These are phyloP conservation scores for Aspergillus caelatus DNA, from an alignment of 2,329 filamentous ascomycete species.

Conservation along the genomic window DNA sequence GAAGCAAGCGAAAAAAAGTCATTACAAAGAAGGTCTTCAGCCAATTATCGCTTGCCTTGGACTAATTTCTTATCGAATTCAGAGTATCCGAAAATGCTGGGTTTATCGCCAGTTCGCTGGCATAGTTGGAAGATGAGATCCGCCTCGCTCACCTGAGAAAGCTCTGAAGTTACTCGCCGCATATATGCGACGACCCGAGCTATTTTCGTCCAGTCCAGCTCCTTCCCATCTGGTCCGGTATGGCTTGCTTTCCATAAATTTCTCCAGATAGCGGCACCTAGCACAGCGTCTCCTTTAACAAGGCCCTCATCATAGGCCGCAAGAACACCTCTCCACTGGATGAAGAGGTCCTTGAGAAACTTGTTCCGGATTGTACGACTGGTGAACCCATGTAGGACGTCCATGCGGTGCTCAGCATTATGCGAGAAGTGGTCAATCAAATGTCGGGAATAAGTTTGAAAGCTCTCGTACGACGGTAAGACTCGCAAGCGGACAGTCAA, in stretches of 20 bases:
- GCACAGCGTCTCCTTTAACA: slow-evolving; percentile 50
- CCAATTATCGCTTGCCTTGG: slow-evolving; percentile 29
- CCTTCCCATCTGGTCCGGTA: slow-evolving; percentile 38
- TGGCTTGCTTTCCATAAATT: slow-evolving; percentile 81
- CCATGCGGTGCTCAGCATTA: slow-evolving; percentile 71
- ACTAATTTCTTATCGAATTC: slow-evolving; percentile 44
- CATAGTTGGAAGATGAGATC: slow-evolving; percentile 56
- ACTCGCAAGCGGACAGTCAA: slow-evolving; percentile 80
- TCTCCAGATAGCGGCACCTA: slow-evolving; percentile 78
- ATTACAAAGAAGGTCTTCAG: neutral
- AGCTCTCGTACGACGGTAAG: slow-evolving; percentile 66
- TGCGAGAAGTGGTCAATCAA: slow-evolving; percentile 87
- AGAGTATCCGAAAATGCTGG: slow-evolving; percentile 37
- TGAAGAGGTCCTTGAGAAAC: slow-evolving; percentile 81
- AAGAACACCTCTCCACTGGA: slow-evolving; percentile 87
- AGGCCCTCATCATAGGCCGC: slow-evolving; percentile 62
- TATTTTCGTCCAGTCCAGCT: slow-evolving; percentile 64
- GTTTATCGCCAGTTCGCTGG: slow-evolving; percentile 39
- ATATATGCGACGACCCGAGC: slow-evolving; percentile 67
- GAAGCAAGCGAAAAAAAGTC: neutral
- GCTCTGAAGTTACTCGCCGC: slow-evolving; percentile 57
- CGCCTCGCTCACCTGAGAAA: slow-evolving; percentile 58
- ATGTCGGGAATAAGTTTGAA: slow-evolving; percentile 81
- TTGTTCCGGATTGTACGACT: slow-evolving; percentile 59
- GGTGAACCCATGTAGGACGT: slow-evolving; percentile 51